Evolutionary conservation across 208 protist genomes (phyloP).

Genomic region (Leishmania turanica): DNA sequence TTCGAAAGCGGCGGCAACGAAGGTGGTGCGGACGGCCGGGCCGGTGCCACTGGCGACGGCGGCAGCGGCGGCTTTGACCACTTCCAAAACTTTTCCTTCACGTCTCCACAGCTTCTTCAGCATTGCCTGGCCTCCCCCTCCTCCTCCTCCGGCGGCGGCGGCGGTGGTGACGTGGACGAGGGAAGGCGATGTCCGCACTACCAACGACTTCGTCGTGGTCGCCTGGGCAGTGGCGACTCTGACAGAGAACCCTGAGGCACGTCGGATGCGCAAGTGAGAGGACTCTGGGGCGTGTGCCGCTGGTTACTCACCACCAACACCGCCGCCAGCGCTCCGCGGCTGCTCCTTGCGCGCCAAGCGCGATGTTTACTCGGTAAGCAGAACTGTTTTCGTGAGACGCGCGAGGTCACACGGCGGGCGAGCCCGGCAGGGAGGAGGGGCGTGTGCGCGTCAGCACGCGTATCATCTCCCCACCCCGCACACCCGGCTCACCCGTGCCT

Average conservation of each 20-base stretch:
- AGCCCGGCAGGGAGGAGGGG: not conserved
- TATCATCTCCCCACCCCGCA: not conserved
- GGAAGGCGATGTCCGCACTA: not conserved
- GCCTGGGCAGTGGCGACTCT: not conserved
- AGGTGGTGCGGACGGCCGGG: not conserved
- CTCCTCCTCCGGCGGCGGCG: slow-evolving; percentile 4
- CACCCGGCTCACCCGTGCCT: too few relatives aligned
- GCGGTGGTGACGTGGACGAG: not conserved
- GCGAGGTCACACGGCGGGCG: not conserved
- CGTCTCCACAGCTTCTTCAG: slow-evolving; percentile 31
- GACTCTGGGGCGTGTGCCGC: too few relatives aligned
- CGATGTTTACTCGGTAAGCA: not conserved
- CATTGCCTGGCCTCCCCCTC: slow-evolving; percentile 23
- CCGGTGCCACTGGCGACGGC: not conserved
- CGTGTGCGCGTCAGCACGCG: not conserved
- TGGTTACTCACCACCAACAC: not conserved
- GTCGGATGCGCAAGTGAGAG: not conserved
- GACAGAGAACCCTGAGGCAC: not conserved
- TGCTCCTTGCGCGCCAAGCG: not conserved
- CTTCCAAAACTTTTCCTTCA: slow-evolving; percentile 57
- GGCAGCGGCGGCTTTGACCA: slow-evolving; percentile 32
- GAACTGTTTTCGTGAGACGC: not conserved
- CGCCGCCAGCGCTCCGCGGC: not conserved
- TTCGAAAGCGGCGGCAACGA: not conserved
- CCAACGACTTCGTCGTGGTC: slow-evolving; percentile 3